Evolutionary conservation across 2,329 filamentous ascomycete genomes (phyloP).

Genomic region (Clonostachys rhizophaga): DNA sequence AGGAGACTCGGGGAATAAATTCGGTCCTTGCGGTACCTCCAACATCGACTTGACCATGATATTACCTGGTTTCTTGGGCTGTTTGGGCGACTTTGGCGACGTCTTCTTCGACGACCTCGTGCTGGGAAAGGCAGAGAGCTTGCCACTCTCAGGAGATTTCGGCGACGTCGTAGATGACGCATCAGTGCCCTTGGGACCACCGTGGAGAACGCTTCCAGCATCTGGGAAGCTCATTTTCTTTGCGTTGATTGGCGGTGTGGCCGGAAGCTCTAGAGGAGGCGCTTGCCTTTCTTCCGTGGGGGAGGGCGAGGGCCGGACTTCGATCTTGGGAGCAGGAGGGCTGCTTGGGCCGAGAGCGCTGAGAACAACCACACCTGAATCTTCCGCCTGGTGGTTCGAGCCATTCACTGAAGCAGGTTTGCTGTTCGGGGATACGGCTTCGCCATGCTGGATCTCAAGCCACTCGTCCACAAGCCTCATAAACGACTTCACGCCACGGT

Average conservation of each 20-base stretch:
- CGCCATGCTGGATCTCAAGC: conserved; percentile 1
- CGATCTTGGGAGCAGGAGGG: too few species aligned
- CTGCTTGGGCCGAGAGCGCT: too few species aligned
- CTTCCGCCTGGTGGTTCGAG: too few species aligned
- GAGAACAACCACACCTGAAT: too few species aligned
- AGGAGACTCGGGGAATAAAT: conserved; percentile 1
- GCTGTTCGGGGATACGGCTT: too few species aligned
- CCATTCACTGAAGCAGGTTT: too few species aligned
- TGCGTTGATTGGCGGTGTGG: background rate
- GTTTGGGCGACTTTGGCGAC: background rate
- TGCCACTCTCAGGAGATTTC: background rate
- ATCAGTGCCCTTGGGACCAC: background rate
- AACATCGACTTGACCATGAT: background rate
- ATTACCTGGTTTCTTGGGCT: background rate
- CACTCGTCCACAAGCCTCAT: conserved; percentile 2
- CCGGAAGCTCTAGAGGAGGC: too few species aligned
- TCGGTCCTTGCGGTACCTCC: background rate
- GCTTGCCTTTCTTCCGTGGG: too few species aligned
- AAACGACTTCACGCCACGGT: conserved; percentile 1
- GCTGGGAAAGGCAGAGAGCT: too few species aligned
- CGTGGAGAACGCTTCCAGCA: background rate
- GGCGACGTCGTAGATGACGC: background rate
- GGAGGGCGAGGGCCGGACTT: too few species aligned
- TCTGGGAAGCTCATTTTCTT: background rate
- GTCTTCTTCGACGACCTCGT: too few species aligned